Evolutionary conservation across 805 yeast species (phyloP).

Genomic region (Priceomyces medius): DNA sequence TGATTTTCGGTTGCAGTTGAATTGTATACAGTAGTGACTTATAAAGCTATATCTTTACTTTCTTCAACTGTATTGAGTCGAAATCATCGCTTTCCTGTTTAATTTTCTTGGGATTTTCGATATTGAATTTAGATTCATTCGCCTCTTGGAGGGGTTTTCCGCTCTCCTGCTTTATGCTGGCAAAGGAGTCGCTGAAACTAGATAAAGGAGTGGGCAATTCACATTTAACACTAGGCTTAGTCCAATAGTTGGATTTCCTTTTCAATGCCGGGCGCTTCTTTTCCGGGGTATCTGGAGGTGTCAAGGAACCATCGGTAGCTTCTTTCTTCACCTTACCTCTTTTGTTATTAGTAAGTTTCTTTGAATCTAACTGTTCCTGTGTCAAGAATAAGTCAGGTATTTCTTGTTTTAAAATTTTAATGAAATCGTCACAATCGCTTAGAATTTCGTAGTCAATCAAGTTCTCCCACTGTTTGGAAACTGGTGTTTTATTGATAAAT

Average conservation of each 20-base stretch:
- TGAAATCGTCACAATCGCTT: constrained; percentile 83
- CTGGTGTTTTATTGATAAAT: constrained; percentile 67
- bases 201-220: constrained; percentile 36
- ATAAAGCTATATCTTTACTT: neutral
- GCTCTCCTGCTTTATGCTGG: neutral
- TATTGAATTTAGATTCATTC: neutral
- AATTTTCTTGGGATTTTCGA: neutral
- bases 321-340: constrained; percentile 6
- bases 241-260: constrained; percentile 11
- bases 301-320: constrained; percentile 14
- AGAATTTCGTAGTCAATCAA: constrained; percentile 76
- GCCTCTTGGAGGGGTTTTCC: neutral
- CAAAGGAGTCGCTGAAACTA: constrained; percentile 25
- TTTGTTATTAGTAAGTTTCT: constrained; percentile 26
- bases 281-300: constrained; percentile 38
- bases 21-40: neutral
- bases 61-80: neutral
- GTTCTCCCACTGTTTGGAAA: constrained; percentile 65
- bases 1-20: neutral
- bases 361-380: constrained; percentile 49
- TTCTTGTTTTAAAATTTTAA: constrained; percentile 49
- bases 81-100: neutral
- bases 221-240: constrained; percentile 10
- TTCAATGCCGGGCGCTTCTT: constrained; percentile 21
- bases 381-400: constrained; percentile 63